phyloP scores from a whole-genome alignment of 371 early-diverging fungal genomes.

The Haplosporangium sp. region DNA sequence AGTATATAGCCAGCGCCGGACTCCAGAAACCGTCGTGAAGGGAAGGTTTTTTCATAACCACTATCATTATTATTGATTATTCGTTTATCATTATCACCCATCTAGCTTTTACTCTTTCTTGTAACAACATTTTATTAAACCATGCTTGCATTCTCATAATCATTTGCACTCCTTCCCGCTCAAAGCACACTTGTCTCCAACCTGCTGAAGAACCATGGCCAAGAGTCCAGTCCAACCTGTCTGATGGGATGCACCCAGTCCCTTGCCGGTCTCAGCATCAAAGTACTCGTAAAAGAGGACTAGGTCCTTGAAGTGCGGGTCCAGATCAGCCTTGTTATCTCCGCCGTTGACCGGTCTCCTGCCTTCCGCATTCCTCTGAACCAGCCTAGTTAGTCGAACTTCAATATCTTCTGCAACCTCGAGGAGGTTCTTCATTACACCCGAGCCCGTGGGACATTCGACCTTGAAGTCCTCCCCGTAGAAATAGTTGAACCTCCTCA shows the following conservation, averaged over 20 bases:
- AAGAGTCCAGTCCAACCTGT: conserved; percentile 63
- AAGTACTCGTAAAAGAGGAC: conserved; percentile 62
- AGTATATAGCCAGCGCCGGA: conserved; percentile 45
- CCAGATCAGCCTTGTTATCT: conserved; percentile 31
- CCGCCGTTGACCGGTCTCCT: conserved; percentile 55
- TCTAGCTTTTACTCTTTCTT: no score
- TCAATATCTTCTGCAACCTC: conserved; percentile 51
- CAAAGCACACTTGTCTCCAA: conserved; percentile 39
- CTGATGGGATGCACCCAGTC: conserved; percentile 61
- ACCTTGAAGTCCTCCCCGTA: conserved; percentile 48
- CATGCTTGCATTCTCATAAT: no score
- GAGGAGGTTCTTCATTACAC: conserved; percentile 30
- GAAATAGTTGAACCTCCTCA: conserved; percentile 54
- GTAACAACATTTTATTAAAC: no score
- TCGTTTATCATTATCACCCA: not conserved
- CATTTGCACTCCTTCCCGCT: no score
- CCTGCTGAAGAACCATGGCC: conserved; percentile 46
- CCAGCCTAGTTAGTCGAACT: conserved; percentile 24
- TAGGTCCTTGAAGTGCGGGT: conserved; percentile 55
- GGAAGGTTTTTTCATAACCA: no score
- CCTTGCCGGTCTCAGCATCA: conserved; percentile 59
- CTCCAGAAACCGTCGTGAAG: conserved; percentile 25
- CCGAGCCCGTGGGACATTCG: conserved; percentile 51
- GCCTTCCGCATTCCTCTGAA: conserved; percentile 42
- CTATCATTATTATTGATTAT: not conserved